Evolutionary conservation across 495 filamentous ascomycete genomes (phyloP).

Genomic region (Parathielavia hyrcaniae): DNA sequence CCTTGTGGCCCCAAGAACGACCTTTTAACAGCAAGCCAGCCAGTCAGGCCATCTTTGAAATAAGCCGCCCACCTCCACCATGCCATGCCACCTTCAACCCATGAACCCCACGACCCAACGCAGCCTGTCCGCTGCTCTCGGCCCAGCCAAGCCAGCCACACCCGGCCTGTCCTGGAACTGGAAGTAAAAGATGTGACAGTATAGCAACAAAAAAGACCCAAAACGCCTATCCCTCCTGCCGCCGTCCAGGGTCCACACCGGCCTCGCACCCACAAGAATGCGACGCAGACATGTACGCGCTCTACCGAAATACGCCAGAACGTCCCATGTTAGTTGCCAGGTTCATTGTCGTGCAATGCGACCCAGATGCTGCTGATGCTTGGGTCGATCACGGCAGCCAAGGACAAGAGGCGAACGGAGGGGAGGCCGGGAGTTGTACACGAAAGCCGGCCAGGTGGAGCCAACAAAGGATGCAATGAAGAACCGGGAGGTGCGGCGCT

Average conservation of each 20-base stretch:
- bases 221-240: constrained; percentile 5
- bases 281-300: constrained; percentile 14
- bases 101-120: not conserved
- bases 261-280: not conserved
- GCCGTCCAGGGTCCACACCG: not conserved
- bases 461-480: not conserved
- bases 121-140: not conserved
- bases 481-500: not conserved
- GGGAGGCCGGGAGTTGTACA: not conserved
- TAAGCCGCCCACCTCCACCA: not conserved
- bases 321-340: constrained; percentile 9
- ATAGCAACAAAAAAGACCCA: not conserved
- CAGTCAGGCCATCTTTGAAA: no score
- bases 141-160: not conserved
- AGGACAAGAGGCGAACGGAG: constrained; percentile 2
- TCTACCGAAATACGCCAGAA: not conserved
- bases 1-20: no score
- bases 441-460: not conserved
- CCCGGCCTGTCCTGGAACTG: not conserved
- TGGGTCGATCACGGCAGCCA: not conserved
- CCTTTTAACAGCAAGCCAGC: not conserved
- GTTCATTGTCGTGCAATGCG: constrained; percentile 5
- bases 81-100: not conserved
- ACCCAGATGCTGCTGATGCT: constrained; percentile 12
- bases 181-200: not conserved